Percentiles rank a stretch among this genome's conserved stretches.
Evolutionary conservation across 371 early-diverging fungal species (phyloP).

Genomic region (Parasitella parasitica): DNA sequence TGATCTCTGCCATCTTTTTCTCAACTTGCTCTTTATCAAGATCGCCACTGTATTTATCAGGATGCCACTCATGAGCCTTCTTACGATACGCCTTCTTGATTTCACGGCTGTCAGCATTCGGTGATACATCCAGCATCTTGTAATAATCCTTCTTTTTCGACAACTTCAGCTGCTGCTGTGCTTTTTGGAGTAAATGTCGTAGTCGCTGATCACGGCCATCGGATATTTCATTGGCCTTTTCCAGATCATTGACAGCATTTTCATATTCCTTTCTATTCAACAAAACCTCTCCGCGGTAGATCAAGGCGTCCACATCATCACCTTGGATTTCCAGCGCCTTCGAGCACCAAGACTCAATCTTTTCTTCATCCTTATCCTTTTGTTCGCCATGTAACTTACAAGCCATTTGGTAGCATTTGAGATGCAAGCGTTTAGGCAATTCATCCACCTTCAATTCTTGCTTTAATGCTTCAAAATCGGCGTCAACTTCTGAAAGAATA

Average conservation of each 20-base stretch:
- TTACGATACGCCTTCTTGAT: conserved; percentile 94
- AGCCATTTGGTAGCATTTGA: conserved; percentile 56
- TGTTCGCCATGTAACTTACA: conserved; percentile 60
- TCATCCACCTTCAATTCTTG: conserved; percentile 31
- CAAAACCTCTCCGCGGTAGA: conserved; percentile 67
- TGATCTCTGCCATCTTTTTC: conserved; percentile 92
- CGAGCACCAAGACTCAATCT: conserved; percentile 50
- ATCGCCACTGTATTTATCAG: conserved; percentile 89
- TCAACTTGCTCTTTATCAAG: conserved; percentile 74
- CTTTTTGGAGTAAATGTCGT: conserved; percentile 28
- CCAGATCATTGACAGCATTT: conserved; percentile 67
- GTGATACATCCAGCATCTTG: conserved; percentile 76
- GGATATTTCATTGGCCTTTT: conserved; percentile 65
- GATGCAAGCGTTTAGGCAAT: conserved; percentile 52
- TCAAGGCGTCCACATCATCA: conserved; percentile 70
- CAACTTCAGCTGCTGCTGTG: conserved; percentile 65
- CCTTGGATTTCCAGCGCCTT: conserved; percentile 56
- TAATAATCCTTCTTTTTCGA: conserved; percentile 86
- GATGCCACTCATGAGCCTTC: conserved; percentile 86
- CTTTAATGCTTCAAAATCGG: conserved; percentile 37
- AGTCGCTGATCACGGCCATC: conserved; percentile 1
- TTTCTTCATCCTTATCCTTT: conserved; percentile 29
- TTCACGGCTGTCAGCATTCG: conserved; percentile 72
- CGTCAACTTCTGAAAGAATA: conserved; percentile 51
- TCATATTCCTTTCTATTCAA: conserved; percentile 73